phyloP scores from a whole-genome alignment of 208 protist genomes.

The Leishmania arabica region DNA sequence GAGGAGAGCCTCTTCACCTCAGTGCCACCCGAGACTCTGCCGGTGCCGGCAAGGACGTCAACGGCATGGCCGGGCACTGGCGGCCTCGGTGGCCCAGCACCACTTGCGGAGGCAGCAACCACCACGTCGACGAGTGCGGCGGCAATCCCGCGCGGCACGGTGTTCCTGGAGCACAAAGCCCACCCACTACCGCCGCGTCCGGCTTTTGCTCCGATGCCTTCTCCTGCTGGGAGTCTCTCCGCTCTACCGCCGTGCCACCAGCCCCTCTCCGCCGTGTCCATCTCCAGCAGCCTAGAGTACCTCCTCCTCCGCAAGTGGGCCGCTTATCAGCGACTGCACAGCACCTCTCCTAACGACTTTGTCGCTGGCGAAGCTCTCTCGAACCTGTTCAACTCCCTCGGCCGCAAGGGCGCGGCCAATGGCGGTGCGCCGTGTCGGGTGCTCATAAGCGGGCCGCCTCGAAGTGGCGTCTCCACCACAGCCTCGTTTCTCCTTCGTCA shows the following conservation, averaged over 20 bases:
- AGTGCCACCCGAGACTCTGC: background rate
- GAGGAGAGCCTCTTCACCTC: background rate
- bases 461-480: conserved; percentile 67
- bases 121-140: background rate
- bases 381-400: background rate
- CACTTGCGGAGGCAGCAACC: background rate
- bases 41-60: background rate
- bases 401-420: background rate
- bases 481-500: conserved; percentile 38
- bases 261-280: conserved; percentile 16
- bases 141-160: conserved; percentile 18
- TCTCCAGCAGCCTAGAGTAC: conserved; percentile 28
- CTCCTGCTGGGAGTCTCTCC: background rate
- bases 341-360: conserved; percentile 22
- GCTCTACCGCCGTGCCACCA: background rate
- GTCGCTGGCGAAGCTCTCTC: conserved; percentile 28
- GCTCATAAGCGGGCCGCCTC: conserved; percentile 61
- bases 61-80: background rate
- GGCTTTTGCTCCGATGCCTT: background rate
- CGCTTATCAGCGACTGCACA: conserved; percentile 24
- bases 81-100: background rate
- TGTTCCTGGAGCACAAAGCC: conserved; percentile 15
- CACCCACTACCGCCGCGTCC: conserved; percentile 28
- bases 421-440: conserved; percentile 28
- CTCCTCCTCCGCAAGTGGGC: conserved; percentile 40